A percentile compares a stretch with the other conserved stretches of the same genome.
Evolutionary conservation across 345 rosid genomes (phyloP).

Genomic region (Eucalyptus erythrocorys): DNA sequence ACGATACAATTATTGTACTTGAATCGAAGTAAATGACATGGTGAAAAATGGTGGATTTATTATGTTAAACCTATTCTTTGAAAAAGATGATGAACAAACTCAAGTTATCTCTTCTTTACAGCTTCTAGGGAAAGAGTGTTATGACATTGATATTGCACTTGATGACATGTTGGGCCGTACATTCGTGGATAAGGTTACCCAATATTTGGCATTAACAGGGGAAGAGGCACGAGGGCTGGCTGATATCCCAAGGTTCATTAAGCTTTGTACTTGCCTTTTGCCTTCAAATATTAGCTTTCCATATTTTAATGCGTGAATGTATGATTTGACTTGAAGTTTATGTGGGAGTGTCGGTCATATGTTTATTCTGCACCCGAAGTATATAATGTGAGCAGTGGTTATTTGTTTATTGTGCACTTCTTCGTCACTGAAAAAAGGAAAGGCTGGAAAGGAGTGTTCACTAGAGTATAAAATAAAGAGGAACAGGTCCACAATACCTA

Average conservation of each 20-base stretch:
- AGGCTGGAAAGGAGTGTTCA: neutral
- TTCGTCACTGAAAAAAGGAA: neutral
- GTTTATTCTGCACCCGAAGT: neutral
- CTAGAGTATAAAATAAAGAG: neutral
- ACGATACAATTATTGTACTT: neutral
- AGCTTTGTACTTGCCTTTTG: neutral
- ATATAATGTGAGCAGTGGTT: neutral
- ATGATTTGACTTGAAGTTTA: neutral
- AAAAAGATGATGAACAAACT: neutral
- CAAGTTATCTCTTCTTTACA: neutral
- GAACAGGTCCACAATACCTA: neutral
- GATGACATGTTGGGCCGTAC: constrained; percentile 75
- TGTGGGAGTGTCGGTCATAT: no score
- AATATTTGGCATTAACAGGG: constrained; percentile 44
- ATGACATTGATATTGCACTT: constrained; percentile 82
- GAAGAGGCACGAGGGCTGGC: constrained; percentile 54
- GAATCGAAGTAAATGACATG: neutral
- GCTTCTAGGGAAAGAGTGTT: constrained; percentile 85
- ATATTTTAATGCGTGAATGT: neutral
- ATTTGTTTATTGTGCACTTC: neutral
- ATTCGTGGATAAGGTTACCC: constrained; percentile 61
- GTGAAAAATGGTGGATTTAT: neutral
- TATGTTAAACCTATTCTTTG: neutral
- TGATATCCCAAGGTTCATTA: constrained; percentile 46
- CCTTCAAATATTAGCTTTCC: neutral